Evolutionary conservation across 306 rosid species (phyloP).

Genomic region (Cicer bijugum): DNA sequence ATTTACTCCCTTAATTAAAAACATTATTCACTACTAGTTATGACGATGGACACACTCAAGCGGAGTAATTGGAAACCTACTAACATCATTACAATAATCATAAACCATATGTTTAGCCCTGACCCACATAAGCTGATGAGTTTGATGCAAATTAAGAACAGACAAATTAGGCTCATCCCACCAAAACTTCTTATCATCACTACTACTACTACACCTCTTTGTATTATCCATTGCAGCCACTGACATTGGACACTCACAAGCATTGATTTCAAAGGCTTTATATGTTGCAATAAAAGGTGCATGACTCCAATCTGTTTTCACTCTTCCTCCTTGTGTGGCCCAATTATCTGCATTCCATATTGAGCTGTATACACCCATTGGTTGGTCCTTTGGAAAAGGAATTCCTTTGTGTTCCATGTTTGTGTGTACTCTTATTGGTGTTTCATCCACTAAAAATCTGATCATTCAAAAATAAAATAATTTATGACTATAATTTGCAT

Average conservation of each 20-base stretch:
- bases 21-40: background rate
- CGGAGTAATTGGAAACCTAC: conserved; percentile 72
- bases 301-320: conserved; percentile 92
- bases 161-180: conserved; percentile 82
- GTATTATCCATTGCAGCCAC: conserved; percentile 50
- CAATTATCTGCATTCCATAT: conserved; percentile 97
- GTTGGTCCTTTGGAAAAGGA: conserved; percentile 76
- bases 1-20: background rate
- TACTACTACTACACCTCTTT: conserved; percentile 62
- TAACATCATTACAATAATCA: conserved; percentile 75
- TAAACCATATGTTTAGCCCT: conserved; percentile 82
- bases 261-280: conserved; percentile 67
- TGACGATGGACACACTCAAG: conserved; percentile 79
- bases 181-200: conserved; percentile 70
- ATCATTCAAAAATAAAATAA: background rate
- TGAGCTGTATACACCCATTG: conserved; percentile 93
- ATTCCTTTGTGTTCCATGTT: conserved; percentile 86
- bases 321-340: conserved; percentile 96
- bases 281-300: conserved; percentile 79
- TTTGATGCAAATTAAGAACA: conserved; percentile 73
- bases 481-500: background rate
- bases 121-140: conserved; percentile 92
- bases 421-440: conserved; percentile 85
- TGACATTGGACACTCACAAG: conserved; percentile 63
- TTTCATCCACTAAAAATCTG: conserved; percentile 82